Conservation (phyloP, 768 basidiomycete genomes). For the Hericium coralloides region DNA sequence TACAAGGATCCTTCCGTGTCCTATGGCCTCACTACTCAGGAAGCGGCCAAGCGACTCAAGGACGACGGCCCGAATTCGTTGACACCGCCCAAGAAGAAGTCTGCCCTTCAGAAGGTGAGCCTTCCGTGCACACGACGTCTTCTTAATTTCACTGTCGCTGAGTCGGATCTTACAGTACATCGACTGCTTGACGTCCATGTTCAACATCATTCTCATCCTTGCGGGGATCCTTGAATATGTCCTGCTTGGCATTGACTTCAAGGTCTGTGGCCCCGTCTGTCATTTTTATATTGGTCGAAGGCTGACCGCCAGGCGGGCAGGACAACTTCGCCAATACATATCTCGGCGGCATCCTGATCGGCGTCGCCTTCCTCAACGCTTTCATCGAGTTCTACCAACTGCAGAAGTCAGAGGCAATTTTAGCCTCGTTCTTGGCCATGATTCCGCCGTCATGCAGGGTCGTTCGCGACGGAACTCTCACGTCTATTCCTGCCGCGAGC, state of each 20-base stretch:
- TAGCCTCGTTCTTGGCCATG: slow-evolving; percentile 66
- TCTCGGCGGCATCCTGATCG: slow-evolving; percentile 41
- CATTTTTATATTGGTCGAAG: not conserved
- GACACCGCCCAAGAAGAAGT: slow-evolving; percentile 61
- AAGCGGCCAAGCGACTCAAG: slow-evolving; percentile 44
- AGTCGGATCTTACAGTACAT: slow-evolving; percentile 38
- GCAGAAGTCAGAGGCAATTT: slow-evolving; percentile 65
- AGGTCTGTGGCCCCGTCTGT: slow-evolving; percentile 31
- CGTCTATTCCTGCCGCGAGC: slow-evolving; percentile 47
- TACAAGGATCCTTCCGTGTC: slow-evolving; percentile 42
- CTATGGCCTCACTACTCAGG: slow-evolving; percentile 40
- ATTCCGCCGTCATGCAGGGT: slow-evolving; percentile 63
- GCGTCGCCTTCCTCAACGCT: slow-evolving; percentile 44
- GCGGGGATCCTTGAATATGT: slow-evolving; percentile 61
- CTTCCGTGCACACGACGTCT: too few relatives aligned
- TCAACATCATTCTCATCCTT: slow-evolving; percentile 59
- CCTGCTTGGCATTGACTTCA: slow-evolving; percentile 52
- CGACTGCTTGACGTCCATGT: slow-evolving; percentile 51
- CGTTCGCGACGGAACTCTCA: slow-evolving; percentile 47
- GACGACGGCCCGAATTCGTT: slow-evolving; percentile 54
- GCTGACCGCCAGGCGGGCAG: slow-evolving; percentile 19
- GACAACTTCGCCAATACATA: slow-evolving; percentile 58
- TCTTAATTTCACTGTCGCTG: not conserved
- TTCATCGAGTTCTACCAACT: slow-evolving; percentile 64
- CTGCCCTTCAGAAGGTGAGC: slow-evolving; percentile 50